These are phyloP conservation scores for Cylindrodendrum hubeiense DNA, from an alignment of 2,329 filamentous ascomycete species.

Conservation along the genomic window DNA sequence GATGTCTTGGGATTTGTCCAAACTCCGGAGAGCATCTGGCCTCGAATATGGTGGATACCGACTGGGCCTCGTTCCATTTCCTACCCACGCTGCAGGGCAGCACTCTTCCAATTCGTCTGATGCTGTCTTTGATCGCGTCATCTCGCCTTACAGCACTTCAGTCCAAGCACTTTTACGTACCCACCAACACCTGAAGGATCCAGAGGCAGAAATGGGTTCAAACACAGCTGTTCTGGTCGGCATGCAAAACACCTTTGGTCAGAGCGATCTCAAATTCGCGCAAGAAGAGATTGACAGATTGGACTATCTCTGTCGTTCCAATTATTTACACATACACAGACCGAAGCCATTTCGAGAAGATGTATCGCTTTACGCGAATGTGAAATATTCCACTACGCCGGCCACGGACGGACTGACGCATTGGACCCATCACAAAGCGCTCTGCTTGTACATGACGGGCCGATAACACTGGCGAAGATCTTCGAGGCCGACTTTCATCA, in stretches of 20 bases:
- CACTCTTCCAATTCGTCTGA: slow-evolving; percentile 35
- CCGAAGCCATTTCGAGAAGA: no score
- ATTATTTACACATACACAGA: no score
- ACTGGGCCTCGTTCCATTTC: slow-evolving; percentile 47
- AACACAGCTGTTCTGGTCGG: slow-evolving; percentile 16
- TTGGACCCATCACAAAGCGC: slow-evolving; percentile 22
- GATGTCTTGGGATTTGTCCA: no score
- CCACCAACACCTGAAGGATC: no score
- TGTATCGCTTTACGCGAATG: slow-evolving; percentile 39
- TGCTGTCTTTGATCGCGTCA: slow-evolving; percentile 49
- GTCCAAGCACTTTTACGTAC: slow-evolving; percentile 48
- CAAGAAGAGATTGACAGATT: no score
- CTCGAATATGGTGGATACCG: slow-evolving; percentile 52
- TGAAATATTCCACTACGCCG: slow-evolving; percentile 47
- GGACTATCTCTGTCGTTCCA: no score
- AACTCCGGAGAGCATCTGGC: no score
- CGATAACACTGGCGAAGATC: slow-evolving; percentile 27
- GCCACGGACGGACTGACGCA: neutral
- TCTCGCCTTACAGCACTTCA: slow-evolving; percentile 54
- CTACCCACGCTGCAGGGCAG: slow-evolving; percentile 50
- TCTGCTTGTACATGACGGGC: slow-evolving; percentile 18
- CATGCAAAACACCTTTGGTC: no score
- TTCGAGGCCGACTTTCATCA: slow-evolving; percentile 29
- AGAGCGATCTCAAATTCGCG: slow-evolving; percentile 35
- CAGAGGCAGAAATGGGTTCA: no score